phyloP scores from a whole-genome alignment of 2,329 filamentous ascomycete species.

The Canariomyces notabilis region DNA sequence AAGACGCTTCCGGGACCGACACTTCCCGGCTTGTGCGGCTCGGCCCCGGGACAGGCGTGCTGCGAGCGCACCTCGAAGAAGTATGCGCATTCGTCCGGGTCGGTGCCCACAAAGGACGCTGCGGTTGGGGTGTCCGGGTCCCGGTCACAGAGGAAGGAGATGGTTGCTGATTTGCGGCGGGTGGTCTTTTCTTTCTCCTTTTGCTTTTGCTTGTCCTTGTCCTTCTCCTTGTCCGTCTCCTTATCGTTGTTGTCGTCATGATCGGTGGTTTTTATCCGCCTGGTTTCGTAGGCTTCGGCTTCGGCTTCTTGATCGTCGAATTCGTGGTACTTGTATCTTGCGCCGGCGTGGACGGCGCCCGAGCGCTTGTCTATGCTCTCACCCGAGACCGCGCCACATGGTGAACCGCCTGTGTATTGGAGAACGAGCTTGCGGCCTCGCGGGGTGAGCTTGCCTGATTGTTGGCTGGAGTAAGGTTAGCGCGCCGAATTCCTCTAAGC shows the following conservation, averaged over 20 bases:
- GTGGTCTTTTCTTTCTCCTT: slow-evolving; percentile 33
- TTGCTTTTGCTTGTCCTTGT: slow-evolving; percentile 24
- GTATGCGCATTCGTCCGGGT: slow-evolving; percentile 88
- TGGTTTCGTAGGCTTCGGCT: slow-evolving; percentile 28
- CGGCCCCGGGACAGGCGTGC: slow-evolving; percentile 67
- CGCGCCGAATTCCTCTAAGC: background rate
- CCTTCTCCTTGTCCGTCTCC: slow-evolving; percentile 18
- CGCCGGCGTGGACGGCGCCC: slow-evolving; percentile 33
- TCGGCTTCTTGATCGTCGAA: slow-evolving; percentile 13
- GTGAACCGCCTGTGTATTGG: slow-evolving; percentile 72
- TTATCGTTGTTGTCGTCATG: slow-evolving; percentile 29
- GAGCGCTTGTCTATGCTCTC: slow-evolving; percentile 33
- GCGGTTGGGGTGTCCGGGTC: slow-evolving; percentile 66
- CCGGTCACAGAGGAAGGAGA: slow-evolving; percentile 89
- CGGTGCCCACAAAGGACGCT: slow-evolving; percentile 75
- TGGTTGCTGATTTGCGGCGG: slow-evolving; percentile 72
- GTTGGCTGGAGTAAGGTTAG: slow-evolving; percentile 39
- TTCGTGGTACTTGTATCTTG: slow-evolving; percentile 28
- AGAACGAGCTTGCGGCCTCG: slow-evolving; percentile 71
- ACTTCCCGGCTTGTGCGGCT: slow-evolving; percentile 67
- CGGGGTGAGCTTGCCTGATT: slow-evolving; percentile 49
- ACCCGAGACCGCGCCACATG: slow-evolving; percentile 49
- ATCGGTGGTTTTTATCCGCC: slow-evolving; percentile 31
- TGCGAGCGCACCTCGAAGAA: slow-evolving; percentile 88
- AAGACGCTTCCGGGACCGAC: slow-evolving; percentile 73